A percentile compares a stretch with the other conserved stretches of the same genome.
phyloP scores from a whole-genome alignment of 2,329 filamentous ascomycete species.

The Fusarium lateritium region DNA sequence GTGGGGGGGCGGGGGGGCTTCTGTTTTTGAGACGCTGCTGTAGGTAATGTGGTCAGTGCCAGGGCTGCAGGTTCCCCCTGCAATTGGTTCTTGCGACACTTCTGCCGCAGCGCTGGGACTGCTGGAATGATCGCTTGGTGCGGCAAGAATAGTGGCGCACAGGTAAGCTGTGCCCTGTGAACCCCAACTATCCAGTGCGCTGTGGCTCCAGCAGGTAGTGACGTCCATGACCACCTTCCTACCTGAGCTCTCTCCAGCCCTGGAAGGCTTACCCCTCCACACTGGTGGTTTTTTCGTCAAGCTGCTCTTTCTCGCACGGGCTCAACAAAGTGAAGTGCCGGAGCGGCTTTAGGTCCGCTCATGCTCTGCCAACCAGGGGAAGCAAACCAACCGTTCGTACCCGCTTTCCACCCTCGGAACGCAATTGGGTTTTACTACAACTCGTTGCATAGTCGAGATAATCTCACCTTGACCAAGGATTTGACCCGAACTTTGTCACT shows the following conservation, averaged over 20 bases:
- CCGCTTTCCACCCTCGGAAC: conserved; percentile 20
- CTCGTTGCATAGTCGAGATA: conserved; percentile 16
- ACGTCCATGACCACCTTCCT: conserved; percentile 27
- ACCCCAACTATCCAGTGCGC: neutral
- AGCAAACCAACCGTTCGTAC: conserved; percentile 10
- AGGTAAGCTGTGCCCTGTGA: conserved; percentile 26
- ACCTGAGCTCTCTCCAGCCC: conserved; percentile 18
- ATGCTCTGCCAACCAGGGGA: conserved; percentile 5
- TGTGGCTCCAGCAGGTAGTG: conserved; percentile 10
- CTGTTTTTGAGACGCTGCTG: conserved; percentile 41
- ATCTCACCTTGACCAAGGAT: conserved; percentile 1
- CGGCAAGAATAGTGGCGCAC: conserved; percentile 18
- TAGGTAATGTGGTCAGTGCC: conserved; percentile 31
- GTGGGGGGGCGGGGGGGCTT: too few species aligned
- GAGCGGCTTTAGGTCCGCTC: conserved; percentile 14
- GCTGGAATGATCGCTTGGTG: conserved; percentile 31
- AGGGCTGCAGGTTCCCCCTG: conserved; percentile 30
- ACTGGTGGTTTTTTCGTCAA: conserved; percentile 8
- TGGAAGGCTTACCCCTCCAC: conserved; percentile 33
- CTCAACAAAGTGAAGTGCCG: conserved; percentile 37
- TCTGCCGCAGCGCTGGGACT: conserved; percentile 31
- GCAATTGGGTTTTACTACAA: conserved; percentile 20
- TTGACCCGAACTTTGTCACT: neutral
- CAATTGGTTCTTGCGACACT: conserved; percentile 42
- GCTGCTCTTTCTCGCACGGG: conserved; percentile 27